phyloP scores from a whole-genome alignment of 2,329 filamentous ascomycete species.

The Epichloe festucae region DNA sequence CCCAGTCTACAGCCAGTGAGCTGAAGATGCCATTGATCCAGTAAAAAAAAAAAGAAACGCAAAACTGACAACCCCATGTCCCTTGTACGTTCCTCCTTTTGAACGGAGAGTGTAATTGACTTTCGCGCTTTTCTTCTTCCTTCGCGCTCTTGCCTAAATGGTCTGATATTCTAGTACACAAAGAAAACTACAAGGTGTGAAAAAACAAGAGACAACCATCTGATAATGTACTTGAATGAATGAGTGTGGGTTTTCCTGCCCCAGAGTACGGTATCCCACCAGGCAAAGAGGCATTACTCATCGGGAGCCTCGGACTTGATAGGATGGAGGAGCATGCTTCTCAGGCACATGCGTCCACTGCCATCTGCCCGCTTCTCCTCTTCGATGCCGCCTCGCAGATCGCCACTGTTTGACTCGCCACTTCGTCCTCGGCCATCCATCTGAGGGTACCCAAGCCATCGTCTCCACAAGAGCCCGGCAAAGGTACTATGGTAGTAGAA shows the following conservation, averaged over 20 bases:
- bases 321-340: slow-evolving; percentile 70
- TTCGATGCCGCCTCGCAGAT: slow-evolving; percentile 35
- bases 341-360: slow-evolving; percentile 61
- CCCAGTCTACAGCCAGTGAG: no score
- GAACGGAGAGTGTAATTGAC: no score
- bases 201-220: no score
- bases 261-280: background rate
- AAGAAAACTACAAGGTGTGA: no score
- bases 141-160: no score
- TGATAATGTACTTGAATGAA: no score
- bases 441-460: slow-evolving; percentile 57
- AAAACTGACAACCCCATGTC: no score
- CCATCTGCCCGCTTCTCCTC: slow-evolving; percentile 32
- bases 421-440: slow-evolving; percentile 37
- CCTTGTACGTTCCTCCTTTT: no score
- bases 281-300: slow-evolving; percentile 3
- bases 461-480: slow-evolving; percentile 61
- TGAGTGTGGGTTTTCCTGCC: background rate
- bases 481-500: slow-evolving; percentile 82
- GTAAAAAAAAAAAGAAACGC: no score
- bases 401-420: slow-evolving; percentile 34
- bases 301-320: slow-evolving; percentile 52
- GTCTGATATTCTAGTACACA: no score
- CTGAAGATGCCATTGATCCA: no score
- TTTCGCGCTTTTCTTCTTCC: no score